Evolutionary conservation across 495 filamentous ascomycete genomes (phyloP).

Genomic region (Xylaria cubensis): DNA sequence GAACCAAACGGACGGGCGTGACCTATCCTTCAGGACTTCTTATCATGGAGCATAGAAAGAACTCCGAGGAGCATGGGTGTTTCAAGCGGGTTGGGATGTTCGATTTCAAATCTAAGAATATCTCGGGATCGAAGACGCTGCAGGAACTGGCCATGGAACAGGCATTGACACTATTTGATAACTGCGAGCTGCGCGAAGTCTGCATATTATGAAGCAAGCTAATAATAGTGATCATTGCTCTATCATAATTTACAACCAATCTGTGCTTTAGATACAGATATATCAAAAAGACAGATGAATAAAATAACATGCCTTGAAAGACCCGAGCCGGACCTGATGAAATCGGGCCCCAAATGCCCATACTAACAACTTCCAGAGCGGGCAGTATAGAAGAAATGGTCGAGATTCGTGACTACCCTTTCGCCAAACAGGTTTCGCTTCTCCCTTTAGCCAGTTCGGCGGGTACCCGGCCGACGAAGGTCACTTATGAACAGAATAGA

Average conservation of each 20-base stretch:
- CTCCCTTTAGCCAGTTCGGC: too few relatives aligned
- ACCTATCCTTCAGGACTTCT: slow-evolving; percentile 15
- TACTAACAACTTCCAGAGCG: too few relatives aligned
- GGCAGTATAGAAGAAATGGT: too few relatives aligned
- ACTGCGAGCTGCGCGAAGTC: neutral
- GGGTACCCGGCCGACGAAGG: too few relatives aligned
- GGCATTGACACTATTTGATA: neutral
- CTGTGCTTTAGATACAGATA: neutral
- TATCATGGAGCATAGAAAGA: neutral
- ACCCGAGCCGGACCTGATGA: too few relatives aligned
- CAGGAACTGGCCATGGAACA: slow-evolving; percentile 3
- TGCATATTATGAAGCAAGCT: neutral
- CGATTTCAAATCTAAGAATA: neutral
- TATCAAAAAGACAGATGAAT: too few relatives aligned
- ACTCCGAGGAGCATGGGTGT: neutral
- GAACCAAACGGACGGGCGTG: neutral
- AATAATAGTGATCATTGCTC: neutral
- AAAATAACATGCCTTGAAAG: too few relatives aligned
- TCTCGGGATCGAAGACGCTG: neutral
- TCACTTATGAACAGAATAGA: too few relatives aligned
- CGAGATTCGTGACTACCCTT: too few relatives aligned
- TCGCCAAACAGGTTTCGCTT: too few relatives aligned
- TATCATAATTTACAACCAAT: neutral
- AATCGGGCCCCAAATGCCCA: too few relatives aligned
- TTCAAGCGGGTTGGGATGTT: slow-evolving; percentile 12